Evolutionary conservation across 345 rosid species (phyloP).

Genomic region (Eucalyptus lansdowneana): DNA sequence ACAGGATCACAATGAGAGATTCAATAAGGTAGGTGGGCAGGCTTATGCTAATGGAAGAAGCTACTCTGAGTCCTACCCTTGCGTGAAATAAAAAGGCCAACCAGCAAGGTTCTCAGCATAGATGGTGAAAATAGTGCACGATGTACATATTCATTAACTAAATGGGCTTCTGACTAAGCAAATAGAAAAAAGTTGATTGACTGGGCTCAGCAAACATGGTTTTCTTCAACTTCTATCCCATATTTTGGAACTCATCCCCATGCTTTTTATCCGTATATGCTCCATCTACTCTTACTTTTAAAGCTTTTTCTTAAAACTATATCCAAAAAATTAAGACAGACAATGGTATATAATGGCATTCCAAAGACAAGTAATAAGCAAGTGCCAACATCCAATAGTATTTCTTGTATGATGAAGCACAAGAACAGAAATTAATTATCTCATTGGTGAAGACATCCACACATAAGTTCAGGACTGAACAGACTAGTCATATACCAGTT

Average conservation of each 20-base stretch:
- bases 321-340: neutral
- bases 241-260: neutral
- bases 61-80: neutral
- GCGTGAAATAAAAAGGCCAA: neutral
- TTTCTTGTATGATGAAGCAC: neutral
- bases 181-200: neutral
- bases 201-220: neutral
- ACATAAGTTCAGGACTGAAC: neutral
- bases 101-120: neutral
- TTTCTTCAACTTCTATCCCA: neutral
- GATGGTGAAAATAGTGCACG: neutral
- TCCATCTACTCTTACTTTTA: neutral
- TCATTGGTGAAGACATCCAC: neutral
- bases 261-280: neutral
- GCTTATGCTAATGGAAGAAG: neutral
- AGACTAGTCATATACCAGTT: slow-evolving; percentile 45
- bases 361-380: neutral
- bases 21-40: neutral
- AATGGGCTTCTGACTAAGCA: neutral
- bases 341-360: neutral
- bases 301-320: neutral
- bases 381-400: neutral
- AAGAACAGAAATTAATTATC: neutral
- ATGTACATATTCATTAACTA: neutral
- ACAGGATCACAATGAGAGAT: neutral